Base-by-base conservation (phyloP, 306 rosid genomes). In the Datisca glomerata region DNA sequence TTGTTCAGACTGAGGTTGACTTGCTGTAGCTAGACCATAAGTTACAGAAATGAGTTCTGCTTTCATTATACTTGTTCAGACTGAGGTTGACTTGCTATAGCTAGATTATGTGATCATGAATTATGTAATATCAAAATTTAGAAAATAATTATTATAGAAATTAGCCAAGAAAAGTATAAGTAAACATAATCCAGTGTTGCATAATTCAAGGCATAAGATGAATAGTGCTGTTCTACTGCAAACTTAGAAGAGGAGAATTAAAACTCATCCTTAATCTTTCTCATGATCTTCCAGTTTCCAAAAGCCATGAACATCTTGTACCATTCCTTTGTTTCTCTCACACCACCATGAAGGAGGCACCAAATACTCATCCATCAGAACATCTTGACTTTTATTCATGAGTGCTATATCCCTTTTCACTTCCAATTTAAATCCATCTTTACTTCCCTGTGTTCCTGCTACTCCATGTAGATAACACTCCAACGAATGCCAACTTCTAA, bases 391-490 rank as follows among this genome's bases (percentile, higher is more conserved):
- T 41, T 77, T 80, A 41, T 80, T 85, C 0, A 69, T 45, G 39
- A 77, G 68, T 20, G 75, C 69, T 40, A 80, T 51, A 29, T 72
- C 81, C 11, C 87, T 79, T 12, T 57, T 41, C n/a, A 77, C 79
- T 44, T 61, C 78, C 61, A 80, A 39, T 9, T 47, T 22, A 38
- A 85, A 85, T 8, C 60, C 84, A 14, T 73, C 70, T 14, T 35
- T 12, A 0, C 16, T 29, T 35, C 81, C 93, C 11, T 74, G 85
- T 4, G 74, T 69, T 47, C 96, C 93, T 7, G 93, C 96, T 32
- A 80, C 49, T 16, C 89, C 93, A 51, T 85, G 93, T 55, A 85
- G 44, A 35, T 80, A 60, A 45, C 20, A 71, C 59, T 80, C 85
- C 77, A 85, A 25, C 45, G 72, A 57, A 66, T 85, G 96, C 57